A percentile compares a stretch with the other conserved stretches of the same genome.
Evolutionary conservation across 805 yeast genomes (phyloP).

Genomic region (Yamadazyma phyllophila): DNA sequence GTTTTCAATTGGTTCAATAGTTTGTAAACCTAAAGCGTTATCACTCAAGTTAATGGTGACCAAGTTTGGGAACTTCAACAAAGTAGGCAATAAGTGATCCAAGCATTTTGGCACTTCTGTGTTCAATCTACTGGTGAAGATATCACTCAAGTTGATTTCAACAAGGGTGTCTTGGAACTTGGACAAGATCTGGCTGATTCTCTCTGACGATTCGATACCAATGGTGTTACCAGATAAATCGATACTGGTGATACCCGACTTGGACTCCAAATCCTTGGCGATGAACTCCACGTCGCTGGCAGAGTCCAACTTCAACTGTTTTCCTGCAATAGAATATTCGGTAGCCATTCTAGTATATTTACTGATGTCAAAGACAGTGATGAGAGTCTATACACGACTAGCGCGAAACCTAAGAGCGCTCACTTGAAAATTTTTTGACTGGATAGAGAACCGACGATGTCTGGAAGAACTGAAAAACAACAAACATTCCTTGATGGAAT

Average conservation of each 20-base stretch:
- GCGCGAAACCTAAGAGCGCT: background rate
- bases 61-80: slow-evolving; percentile 66
- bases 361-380: background rate
- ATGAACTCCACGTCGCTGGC: slow-evolving; percentile 71
- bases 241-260: slow-evolving; percentile 47
- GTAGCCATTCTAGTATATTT: background rate
- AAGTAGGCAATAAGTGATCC: slow-evolving; percentile 66
- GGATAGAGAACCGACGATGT: slow-evolving; percentile 7
- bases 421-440: slow-evolving; percentile 1
- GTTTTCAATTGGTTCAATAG: slow-evolving; percentile 83
- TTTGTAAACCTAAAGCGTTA: slow-evolving; percentile 95
- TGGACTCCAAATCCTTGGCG: slow-evolving; percentile 50
- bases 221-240: slow-evolving; percentile 93
- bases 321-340: slow-evolving; percentile 60
- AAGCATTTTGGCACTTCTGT: slow-evolving; percentile 91
- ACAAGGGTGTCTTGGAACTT: slow-evolving; percentile 43
- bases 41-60: slow-evolving; percentile 82
- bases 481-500: slow-evolving; percentile 47
- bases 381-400: slow-evolving; percentile 2
- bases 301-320: slow-evolving; percentile 72
- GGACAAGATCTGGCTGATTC: slow-evolving; percentile 57
- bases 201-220: slow-evolving; percentile 83
- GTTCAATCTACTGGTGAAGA: slow-evolving; percentile 91
- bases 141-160: slow-evolving; percentile 83
- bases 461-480: slow-evolving; percentile 21